Base-by-base conservation (phyloP, 2,329 filamentous ascomycete species). In the Alternaria metachromatica region DNA sequence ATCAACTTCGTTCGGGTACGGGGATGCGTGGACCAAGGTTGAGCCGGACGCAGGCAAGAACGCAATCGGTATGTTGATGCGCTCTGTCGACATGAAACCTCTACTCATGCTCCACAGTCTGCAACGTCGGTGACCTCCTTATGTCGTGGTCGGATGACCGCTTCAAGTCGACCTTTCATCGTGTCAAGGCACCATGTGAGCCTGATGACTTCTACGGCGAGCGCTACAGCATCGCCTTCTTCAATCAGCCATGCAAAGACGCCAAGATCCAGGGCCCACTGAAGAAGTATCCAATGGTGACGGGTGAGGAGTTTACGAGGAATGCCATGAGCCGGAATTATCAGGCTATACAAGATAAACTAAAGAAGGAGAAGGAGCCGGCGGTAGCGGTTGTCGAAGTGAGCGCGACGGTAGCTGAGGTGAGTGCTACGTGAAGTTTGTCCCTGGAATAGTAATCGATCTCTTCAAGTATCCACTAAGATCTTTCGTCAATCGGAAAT, bases 91-190 rank as follows among this genome's bases (percentile, higher is more conserved):
- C 6, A 10, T n/a, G 5, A 20, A 5, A 20, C n/a, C n/a, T 21
- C 5, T 45, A 15, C 50, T 56, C 18, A 64, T 26, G 4, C 43
- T 85, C 64, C 3, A 87, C 89, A 59, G 85, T 91, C 9, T 90
- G 88, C 76, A 90, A 90, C 69, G 88, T 90, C 64, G 89, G 89
- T 5, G 88, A 91, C 72, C 79, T 90, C 58, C 81, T 91, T 15
- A 90, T 91, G 89, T 85, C 82, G 45, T 90, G 88, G 88, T 87
- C 84, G 26, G 88, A 90, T 72, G 89, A 90, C 75, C 84, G 88
- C 20, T 90, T 90, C 81, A 90, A 90, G 78, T 88, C 85, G 44
- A 89, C 88, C 0, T 87, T 89, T 57, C 89, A 90, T 76, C 84
- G 88, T 4, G 88, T 90, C 62, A 88, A 88, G 77, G 87, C 87